Base-by-base conservation (phyloP, 176 grass and related monocot species). In the Elymus sibiricus region DNA sequence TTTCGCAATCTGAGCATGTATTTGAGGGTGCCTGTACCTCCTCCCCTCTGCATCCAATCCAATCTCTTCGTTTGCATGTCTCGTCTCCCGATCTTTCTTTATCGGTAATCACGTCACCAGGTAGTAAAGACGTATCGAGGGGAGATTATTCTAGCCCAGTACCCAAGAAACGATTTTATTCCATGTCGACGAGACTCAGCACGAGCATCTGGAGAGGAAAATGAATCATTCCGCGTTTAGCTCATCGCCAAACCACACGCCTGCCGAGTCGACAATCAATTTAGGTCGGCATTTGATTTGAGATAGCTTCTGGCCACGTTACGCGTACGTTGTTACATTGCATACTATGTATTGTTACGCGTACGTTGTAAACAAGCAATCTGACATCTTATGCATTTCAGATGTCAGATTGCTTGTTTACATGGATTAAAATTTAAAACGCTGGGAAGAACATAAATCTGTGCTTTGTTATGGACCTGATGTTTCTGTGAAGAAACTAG, bases 1-100 rank as follows among this genome's bases (percentile, higher is more conserved):
- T 85, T 67, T 84, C 81, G 13, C 81, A 73, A 87, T 93, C 86
- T 46, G 74, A 32, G 74, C 59, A 24, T 86, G 59, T 85, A 75
- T 11, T 58, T 8, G n/a, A n/a, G 69, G 72, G 29, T 43, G 72
- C 34, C 74, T 83, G 49, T 44, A 67, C 29, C 13, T 49, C 14
- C 46, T 49, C 46, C 16, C 46, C 46, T 49, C 14, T 49, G 16
- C 49, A 53, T 53, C 49, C 16, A 51, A 17, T 17, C 49, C 2
- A 53, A 53, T 19, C 16, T 53, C 49, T 7, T 53, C 7, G 49
- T 53, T 53, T 53, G 49, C 49, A 53, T 53, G 49, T 53, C 16
- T 53, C 47, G 5, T 51, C 49, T 53, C 56, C 70, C 26, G 70
- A 85, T 51, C 34, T 79, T 71, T 82, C 85, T 44, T 64, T 93